Conservation (phyloP, 768 basidiomycete species). For the Boletus eberwhitei region DNA sequence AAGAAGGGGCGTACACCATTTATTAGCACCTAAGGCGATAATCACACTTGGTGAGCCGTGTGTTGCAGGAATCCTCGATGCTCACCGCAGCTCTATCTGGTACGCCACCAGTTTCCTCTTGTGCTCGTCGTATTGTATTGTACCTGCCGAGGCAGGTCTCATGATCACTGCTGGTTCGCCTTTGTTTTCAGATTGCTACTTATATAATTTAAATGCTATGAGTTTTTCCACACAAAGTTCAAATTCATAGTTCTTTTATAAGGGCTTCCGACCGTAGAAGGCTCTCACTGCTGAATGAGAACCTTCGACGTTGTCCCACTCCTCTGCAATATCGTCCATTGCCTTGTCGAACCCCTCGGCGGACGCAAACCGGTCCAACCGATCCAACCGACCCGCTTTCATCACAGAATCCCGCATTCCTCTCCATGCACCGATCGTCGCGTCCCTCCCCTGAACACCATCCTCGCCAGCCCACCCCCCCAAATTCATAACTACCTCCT, state of each 20-base stretch:
- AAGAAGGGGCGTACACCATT: neutral
- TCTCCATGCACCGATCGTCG: conserved; percentile 17
- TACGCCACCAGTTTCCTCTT: too few species aligned
- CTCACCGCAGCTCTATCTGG: too few species aligned
- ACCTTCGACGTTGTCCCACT: conserved; percentile 25
- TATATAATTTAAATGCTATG: too few species aligned
- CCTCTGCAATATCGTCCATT: conserved; percentile 17
- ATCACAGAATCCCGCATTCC: conserved; percentile 24
- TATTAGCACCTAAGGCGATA: neutral
- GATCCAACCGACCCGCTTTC: conserved; percentile 13
- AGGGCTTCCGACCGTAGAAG: conserved; percentile 16
- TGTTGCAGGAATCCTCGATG: too few species aligned
- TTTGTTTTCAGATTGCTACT: too few species aligned
- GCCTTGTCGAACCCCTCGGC: conserved; percentile 19
- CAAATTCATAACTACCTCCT: conserved; percentile 17
- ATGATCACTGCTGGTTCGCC: too few species aligned
- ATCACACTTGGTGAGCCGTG: too few species aligned
- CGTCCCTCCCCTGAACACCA: conserved; percentile 16
- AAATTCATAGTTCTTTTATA: neutral
- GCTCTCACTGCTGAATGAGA: conserved; percentile 5
- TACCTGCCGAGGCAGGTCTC: too few species aligned
- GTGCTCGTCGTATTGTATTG: too few species aligned
- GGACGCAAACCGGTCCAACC: conserved; percentile 12
- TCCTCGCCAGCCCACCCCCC: conserved; percentile 27
- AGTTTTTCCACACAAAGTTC: too few species aligned